These are phyloP conservation scores for Coccomyxa sp. DNA, from an alignment of 139 green algal species.

Conservation along the genomic window DNA sequence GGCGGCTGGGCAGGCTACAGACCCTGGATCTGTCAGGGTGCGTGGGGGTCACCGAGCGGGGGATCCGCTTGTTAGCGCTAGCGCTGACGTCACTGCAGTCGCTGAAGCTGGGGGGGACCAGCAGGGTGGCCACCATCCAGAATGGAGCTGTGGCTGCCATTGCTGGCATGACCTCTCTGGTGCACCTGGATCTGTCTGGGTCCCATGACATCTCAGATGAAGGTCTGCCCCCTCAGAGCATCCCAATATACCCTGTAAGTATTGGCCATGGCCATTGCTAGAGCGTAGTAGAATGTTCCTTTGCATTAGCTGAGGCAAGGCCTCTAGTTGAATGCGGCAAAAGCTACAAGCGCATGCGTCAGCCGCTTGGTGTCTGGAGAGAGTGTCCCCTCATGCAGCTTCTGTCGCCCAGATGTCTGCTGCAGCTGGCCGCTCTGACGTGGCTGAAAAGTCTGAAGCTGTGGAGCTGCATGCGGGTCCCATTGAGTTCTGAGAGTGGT, in stretches of 20 bases:
- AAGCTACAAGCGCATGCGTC: no score
- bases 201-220: slow-evolving; percentile 32
- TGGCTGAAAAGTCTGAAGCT: slow-evolving; percentile 22
- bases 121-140: slow-evolving; percentile 34
- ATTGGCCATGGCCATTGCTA: no score
- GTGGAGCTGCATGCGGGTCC: slow-evolving; percentile 46
- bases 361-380: no score
- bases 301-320: no score
- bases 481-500: no score
- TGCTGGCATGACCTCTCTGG: slow-evolving; percentile 7
- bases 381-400: no score
- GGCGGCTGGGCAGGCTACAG: neutral
- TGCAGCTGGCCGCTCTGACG: slow-evolving; percentile 12
- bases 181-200: slow-evolving; percentile 34
- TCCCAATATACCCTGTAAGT: neutral
- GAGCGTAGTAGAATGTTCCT: no score
- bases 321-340: no score
- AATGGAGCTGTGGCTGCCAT: slow-evolving; percentile 13
- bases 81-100: slow-evolving; percentile 12
- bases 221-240: neutral
- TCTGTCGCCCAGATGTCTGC: no score
- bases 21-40: slow-evolving; percentile 29
- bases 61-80: no score
- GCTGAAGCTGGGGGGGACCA: slow-evolving; percentile 32
- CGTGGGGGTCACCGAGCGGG: slow-evolving; percentile 27